Conservation (phyloP, 306 rosid genomes). For the Oemleria cerasiformis region DNA sequence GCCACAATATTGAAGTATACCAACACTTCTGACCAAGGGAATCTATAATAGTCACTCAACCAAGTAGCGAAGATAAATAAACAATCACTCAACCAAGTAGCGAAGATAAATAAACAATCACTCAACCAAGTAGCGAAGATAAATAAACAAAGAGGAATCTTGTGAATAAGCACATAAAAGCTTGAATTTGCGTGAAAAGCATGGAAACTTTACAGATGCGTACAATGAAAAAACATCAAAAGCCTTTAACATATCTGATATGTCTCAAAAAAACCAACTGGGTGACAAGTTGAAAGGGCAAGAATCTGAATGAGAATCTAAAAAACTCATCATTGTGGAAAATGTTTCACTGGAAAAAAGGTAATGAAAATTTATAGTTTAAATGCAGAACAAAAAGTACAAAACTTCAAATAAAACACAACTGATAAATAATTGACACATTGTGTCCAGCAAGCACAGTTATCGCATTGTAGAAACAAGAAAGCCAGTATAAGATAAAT, state of each 20-base stretch:
- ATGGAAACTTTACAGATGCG: neutral
- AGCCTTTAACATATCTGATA: neutral
- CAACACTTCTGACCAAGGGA: neutral
- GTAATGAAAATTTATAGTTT: neutral
- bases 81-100: slow-evolving; percentile 3
- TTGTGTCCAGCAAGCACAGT: neutral
- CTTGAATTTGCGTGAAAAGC: neutral
- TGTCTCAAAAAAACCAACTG: neutral
- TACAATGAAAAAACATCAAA: slow-evolving; percentile 3
- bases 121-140: no score
- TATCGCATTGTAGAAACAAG: neutral
- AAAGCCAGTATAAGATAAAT: slow-evolving; percentile 1
- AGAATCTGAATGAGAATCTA: neutral
- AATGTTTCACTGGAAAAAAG: neutral
- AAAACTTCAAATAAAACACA: neutral
- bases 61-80: neutral
- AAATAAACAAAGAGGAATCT: neutral
- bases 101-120: no score
- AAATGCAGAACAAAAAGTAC: neutral
- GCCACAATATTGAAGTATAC: neutral
- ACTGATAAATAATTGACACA: neutral
- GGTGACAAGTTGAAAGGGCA: neutral
- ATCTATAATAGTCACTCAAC: slow-evolving; percentile 1
- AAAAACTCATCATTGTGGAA: neutral
- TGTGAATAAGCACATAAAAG: neutral